Evolutionary conservation across 2,329 filamentous ascomycete genomes (phyloP).

Genomic region (Aureobasidium uvarum): DNA sequence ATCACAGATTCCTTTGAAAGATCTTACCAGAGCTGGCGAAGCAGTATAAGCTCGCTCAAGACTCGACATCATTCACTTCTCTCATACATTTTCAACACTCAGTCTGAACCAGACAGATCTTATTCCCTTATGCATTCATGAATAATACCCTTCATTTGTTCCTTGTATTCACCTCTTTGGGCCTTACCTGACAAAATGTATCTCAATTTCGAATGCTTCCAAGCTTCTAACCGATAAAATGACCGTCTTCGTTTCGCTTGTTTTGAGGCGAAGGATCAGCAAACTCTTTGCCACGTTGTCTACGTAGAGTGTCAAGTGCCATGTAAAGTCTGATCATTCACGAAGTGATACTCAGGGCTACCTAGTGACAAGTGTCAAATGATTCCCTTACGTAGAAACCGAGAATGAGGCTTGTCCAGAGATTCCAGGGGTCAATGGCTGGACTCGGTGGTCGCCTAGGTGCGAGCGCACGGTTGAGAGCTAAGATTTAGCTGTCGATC

Average conservation of each 20-base stretch:
- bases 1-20: conserved; percentile 25
- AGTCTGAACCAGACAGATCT: conserved; percentile 21
- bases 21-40: conserved; percentile 5
- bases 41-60: conserved; percentile 1
- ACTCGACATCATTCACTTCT: not conserved
- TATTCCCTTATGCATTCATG: conserved; percentile 16
- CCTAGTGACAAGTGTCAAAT: conserved; percentile 8
- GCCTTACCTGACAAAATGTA: not conserved
- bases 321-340: not conserved
- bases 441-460: conserved; percentile 5
- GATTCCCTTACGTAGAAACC: not conserved
- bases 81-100: not conserved
- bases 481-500: conserved; percentile 13
- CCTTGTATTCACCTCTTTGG: too few species aligned
- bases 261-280: conserved; percentile 4
- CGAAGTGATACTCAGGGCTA: not conserved
- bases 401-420: not conserved
- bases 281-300: conserved; percentile 1
- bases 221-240: not conserved
- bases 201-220: not conserved
- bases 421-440: not conserved
- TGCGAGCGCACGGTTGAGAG: not conserved
- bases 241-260: not conserved
- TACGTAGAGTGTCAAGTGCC: not conserved
- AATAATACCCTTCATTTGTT: conserved; percentile 14